Evolutionary conservation across 2,329 filamentous ascomycete species (phyloP), one percentile per base, ranked within the genome.

Genomic region (Aspergillus amoenus): DNA sequence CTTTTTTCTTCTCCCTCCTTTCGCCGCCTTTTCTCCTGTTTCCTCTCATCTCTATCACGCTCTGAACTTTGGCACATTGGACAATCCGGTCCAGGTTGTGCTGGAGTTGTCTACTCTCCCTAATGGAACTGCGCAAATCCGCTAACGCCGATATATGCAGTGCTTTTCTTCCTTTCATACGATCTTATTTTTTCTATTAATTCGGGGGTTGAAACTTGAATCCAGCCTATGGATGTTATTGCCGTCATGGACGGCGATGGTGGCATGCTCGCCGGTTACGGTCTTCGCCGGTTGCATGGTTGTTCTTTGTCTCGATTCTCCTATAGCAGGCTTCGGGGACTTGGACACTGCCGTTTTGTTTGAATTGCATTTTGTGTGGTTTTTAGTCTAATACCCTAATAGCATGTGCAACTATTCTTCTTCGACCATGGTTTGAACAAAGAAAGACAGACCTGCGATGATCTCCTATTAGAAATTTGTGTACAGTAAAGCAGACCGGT

Each of bases 1-100:
- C 24, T 52, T 54, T 52, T 40, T 6, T 50, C 51, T 52, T 49
- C 58, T 44, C 22, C 24, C 42, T 57, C 42, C 13, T 47, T 42
- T 42, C 3, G 27, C 27, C 27, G 27, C 27, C 27, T 30, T 39
- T 40, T 50, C 22, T 55, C 37, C 21, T 37, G 4, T 40, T 41
- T 39, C 8, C 37, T 40, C 15, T 30, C 27, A 11, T 30, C 8
- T 30, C 27, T 9, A 30, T 9, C 3, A 4, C 8, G 27, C 9
- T 30, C 37, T 42, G 30, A 18, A 43, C 22, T 52, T 57, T 57
- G 3, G 39, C 11, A 21, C 8, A 22, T 52, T 44, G 24, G 30
- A 45, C 45, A 39, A 45, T n/a, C 27, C 18, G 27, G 34, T 30
- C 32, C 9, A 27, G 24, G 9, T 30, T 30, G 27, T 9, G 9